Evolutionary conservation across 176 grass and related monocot species (phyloP).

Genomic region (maize (Zea mays)): Zm-B73-REFERENCE-NAM-5.0 NC_050097.1:30427501-30428000

Average conservation of each 20-base stretch:
- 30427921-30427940: constrained; percentile 13
- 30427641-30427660: neutral
- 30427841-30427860: constrained; percentile 88
- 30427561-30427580: constrained; percentile 42
- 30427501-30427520: constrained; percentile 69
- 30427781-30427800: neutral
- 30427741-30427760: neutral
- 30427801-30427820: constrained; percentile 78
- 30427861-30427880: constrained; percentile 64
- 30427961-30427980: neutral
- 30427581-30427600: constrained; percentile 15
- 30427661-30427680: neutral
- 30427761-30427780: too few relatives aligned
- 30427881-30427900: constrained; percentile 64
- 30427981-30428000: constrained; percentile 12
- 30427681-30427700: neutral
- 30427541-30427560: constrained; percentile 62
- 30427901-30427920: constrained; percentile 44
- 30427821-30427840: constrained; percentile 80
- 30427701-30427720: neutral
- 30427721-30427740: neutral
- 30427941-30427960: constrained; percentile 19
- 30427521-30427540: constrained; percentile 57
- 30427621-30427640: neutral
- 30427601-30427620: constrained; percentile 3